Base-by-base conservation (phyloP, 2,329 filamentous ascomycete species). In the Coniochaeta hoffmannii region DNA sequence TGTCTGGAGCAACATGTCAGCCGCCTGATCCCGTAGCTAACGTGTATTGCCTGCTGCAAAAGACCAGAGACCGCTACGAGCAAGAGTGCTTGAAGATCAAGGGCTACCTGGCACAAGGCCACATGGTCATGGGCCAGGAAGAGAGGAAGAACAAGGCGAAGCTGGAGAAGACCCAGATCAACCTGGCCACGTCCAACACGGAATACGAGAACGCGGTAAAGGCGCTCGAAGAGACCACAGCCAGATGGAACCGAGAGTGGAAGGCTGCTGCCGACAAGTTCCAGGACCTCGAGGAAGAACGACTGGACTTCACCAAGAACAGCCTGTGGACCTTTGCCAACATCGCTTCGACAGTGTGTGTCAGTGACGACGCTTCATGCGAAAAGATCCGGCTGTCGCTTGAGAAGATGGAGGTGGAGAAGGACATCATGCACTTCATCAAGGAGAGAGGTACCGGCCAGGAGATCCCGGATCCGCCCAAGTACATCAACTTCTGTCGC, bases 91-190 rank as follows among this genome's bases (percentile, higher is more conserved):
- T 99, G 46, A 94, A 96, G 69, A 97, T 99, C 70, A 99, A 99
- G 73, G 94, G 94, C 36, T 99, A 99, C 67, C 83, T 99, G 4
- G 94, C 95, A 4, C 94, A 99, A 72, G 94, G 94, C 10, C 95
- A 99, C 69, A 99, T 99, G 94, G 94, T 99, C 56, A 99, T 99
- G 94, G 94, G 94, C 14, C 94, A 99, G 65, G 94, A 99, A 69
- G 94, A 99, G 75, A 85, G 94, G 28, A 97, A 96, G 74, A 99
- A 99, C 72, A 99, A 99, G 74, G 92, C 93, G 22, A 97, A 96
- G 73, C 81, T 99, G 44, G 94, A 99, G 71, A 99, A 99, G 80
- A 97, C 94, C 1, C 94, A 99, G 69, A 94, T 97, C 64, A 95
- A 92, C 65, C 81, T 99, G 57, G 92, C 92, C 0, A 86, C 86